Conservation (phyloP, 2,329 filamentous ascomycete genomes). For the Exophiala xenobiotica region DNA sequence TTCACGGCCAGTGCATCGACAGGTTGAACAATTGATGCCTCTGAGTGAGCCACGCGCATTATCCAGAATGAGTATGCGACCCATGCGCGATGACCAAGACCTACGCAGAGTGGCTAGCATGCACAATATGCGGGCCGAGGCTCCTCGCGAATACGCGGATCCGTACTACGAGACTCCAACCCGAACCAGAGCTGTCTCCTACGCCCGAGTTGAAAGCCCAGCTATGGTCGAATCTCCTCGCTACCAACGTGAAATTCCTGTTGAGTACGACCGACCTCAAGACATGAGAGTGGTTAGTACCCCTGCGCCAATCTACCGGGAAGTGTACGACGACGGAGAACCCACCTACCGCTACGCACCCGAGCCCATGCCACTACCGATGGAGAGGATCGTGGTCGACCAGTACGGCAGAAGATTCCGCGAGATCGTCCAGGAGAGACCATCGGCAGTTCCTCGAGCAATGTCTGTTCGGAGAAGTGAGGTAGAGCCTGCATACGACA, state of each 20-base stretch:
- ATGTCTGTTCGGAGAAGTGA: constrained; percentile 27
- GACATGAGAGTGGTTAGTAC: constrained; percentile 45
- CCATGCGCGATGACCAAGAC: constrained; percentile 42
- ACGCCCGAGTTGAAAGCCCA: constrained; percentile 41
- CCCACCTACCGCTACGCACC: constrained; percentile 44
- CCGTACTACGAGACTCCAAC: constrained; percentile 30
- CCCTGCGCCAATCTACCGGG: constrained; percentile 38
- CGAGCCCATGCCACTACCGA: constrained; percentile 44
- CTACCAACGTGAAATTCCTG: constrained; percentile 36
- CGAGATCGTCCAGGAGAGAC: constrained; percentile 49
- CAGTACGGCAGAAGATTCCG: constrained; percentile 79
- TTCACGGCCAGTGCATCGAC: constrained; percentile 23
- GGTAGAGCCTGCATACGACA: constrained; percentile 23
- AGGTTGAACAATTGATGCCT: constrained; percentile 32
- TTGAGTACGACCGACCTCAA: constrained; percentile 39
- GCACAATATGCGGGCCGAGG: constrained; percentile 45
- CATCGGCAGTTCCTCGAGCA: constrained; percentile 34
- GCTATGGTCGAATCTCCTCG: constrained; percentile 36
- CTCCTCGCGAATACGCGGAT: constrained; percentile 46
- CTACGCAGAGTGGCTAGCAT: constrained; percentile 49
- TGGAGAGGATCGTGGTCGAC: constrained; percentile 73
- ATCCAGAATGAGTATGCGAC: constrained; percentile 40
- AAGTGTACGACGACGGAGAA: constrained; percentile 43
- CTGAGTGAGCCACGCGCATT: constrained; percentile 38
- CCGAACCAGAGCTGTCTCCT: constrained; percentile 39